Evolutionary conservation across 148 eudicot genomes (phyloP), one percentile per base, ranked within the genome.

Genomic region (Chenopodium suecicum): DNA sequence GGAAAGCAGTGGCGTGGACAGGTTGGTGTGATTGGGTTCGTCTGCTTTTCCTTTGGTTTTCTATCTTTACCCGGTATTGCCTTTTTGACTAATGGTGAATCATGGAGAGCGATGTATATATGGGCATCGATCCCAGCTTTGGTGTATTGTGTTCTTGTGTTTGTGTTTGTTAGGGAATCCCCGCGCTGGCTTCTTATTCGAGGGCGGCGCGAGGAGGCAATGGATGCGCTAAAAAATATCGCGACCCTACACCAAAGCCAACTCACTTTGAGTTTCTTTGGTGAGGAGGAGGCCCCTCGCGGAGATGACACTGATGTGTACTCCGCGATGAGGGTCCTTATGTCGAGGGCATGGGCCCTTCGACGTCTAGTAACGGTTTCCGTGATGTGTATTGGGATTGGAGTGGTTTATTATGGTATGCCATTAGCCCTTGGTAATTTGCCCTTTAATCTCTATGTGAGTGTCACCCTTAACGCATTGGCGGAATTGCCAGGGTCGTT

Each of bases 331-430:
- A 84, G 78, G 74, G 78, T 82, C 37, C 78, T 93, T 66, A 54
- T 89, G 4, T 47, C 81, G 2, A 90, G 74, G 65, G 66, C 68
- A 9, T 92, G 94, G 97, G 89, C 93, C 1, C 1, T 80, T 12
- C 58, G 67, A 37, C 83, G 97, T 11, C 69, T 92, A 44, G 1
- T 63, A 0, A 79, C 79, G 0, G 87, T 89, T 5, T 89, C 87
- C 86, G 71, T 73, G 5, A 82, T 90, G 2, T 90, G 85, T 17
- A 80, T 90, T 34, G 93, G 94, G 1, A 80, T 91, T 10, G 95
- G 95, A 4, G 72, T 90, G 83, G 89, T 91, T 3, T 94, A 94
- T 69, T 92, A 90, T 44, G 98, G 94, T 3, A 88, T 90, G 90
- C 94, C 95, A 2, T 73, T 91, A 70, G 91, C 86, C 0, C 79